Evolutionary conservation across 805 yeast genomes (phyloP).

Genomic region (Pichia rugopelliculosa): DNA sequence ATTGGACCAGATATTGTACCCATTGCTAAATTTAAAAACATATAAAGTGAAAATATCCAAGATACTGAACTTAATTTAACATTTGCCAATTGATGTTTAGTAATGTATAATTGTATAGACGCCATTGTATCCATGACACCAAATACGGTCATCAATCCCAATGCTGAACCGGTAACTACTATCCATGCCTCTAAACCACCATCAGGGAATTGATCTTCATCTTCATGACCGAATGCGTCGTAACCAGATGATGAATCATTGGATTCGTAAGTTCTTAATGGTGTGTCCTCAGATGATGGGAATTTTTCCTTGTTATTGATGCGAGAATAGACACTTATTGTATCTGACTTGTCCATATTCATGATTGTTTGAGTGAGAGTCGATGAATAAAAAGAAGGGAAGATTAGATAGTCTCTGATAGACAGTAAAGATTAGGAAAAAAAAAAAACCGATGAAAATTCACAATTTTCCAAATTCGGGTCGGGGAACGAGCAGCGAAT

Average conservation of each 20-base stretch:
- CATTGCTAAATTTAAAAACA: slow-evolving; percentile 41
- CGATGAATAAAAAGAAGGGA: no score
- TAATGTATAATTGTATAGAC: slow-evolving; percentile 54
- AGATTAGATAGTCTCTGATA: no score
- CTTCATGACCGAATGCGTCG: slow-evolving; percentile 21
- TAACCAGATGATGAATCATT: slow-evolving; percentile 3
- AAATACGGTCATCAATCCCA: slow-evolving; percentile 47
- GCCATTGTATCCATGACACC: slow-evolving; percentile 57
- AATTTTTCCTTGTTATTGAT: background rate
- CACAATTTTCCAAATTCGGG: no score
- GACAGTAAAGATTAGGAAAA: no score
- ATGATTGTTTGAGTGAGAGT: background rate
- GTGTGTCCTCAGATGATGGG: background rate
- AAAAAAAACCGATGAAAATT: no score
- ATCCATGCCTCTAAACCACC: slow-evolving; percentile 55
- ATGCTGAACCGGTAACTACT: slow-evolving; percentile 49
- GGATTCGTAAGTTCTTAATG: background rate
- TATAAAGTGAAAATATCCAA: slow-evolving; percentile 60
- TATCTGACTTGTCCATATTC: background rate
- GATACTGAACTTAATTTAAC: slow-evolving; percentile 44
- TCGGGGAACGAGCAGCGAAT: no score
- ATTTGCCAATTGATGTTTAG: slow-evolving; percentile 46
- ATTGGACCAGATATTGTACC: slow-evolving; percentile 38
- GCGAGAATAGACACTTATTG: background rate
- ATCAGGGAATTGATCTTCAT: slow-evolving; percentile 39